phyloP scores from a whole-genome alignment of 805 yeast genomes.

The Komagataella pastoris region DNA sequence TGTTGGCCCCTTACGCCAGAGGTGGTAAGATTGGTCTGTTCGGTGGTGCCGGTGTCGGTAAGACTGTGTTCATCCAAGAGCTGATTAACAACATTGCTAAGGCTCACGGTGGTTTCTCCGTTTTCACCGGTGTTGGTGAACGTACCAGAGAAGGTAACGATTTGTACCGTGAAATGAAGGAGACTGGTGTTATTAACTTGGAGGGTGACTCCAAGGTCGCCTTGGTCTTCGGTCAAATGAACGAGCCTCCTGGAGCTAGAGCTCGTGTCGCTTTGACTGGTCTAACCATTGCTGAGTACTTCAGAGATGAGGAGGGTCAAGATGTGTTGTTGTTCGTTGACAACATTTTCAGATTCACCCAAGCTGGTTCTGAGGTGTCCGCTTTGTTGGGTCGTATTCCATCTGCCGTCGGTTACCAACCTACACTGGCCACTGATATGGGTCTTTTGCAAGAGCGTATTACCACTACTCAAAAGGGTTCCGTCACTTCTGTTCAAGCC shows the following conservation, averaged over 20 bases:
- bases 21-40: constrained; percentile 99
- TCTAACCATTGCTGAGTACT: constrained; percentile 98
- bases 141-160: constrained; percentile 99
- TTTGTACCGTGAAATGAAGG: constrained; percentile 99
- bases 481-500: constrained; percentile 99
- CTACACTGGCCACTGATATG: constrained; percentile 99
- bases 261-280: constrained; percentile 99
- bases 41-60: constrained; percentile 99
- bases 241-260: constrained; percentile 99
- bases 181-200: constrained; percentile 98
- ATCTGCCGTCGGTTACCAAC: constrained; percentile 99
- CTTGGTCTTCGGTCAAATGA: constrained; percentile 99
- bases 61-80: constrained; percentile 99
- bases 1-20: constrained; percentile 99
- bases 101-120: constrained; percentile 99
- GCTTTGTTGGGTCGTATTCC: constrained; percentile 99
- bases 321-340: constrained; percentile 98
- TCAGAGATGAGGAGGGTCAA: constrained; percentile 99
- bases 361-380: constrained; percentile 99
- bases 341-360: constrained; percentile 99
- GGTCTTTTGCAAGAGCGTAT: constrained; percentile 99
- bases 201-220: constrained; percentile 99
- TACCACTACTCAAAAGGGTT: constrained; percentile 99
- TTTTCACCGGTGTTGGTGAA: constrained; percentile 99
- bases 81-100: constrained; percentile 99